Evolutionary conservation across 148 eudicot genomes (phyloP), one percentile per base, ranked within the genome.

Genomic region (Arbutus unedo): DNA sequence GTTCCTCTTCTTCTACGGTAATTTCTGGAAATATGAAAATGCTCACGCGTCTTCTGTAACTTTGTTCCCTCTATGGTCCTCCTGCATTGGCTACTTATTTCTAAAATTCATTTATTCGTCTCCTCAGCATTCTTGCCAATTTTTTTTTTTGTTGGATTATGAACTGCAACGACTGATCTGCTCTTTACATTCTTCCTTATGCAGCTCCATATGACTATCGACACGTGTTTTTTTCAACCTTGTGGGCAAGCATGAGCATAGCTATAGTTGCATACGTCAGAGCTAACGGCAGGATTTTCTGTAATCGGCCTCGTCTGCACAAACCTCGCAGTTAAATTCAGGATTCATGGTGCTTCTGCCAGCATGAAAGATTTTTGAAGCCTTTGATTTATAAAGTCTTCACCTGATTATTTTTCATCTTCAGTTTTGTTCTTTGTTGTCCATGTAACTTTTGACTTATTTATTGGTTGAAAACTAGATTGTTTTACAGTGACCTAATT

Each of bases 301-400:
- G 98, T 80, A 93, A 95, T 77, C 93, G 93, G 15, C 98, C 98
- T 70, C 93, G 93, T 72, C 92, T 95, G 72, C 91, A 87, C 59
- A 92, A 89, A 80, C 94, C 96, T 38, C 88, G 93, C 44, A 57
- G 82, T 80, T 91, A 88, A 88, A 89, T 71, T 75, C 49, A 3
- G 10, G 70, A 43, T 45, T 57, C 21, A 43, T 56, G 54, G 16
- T 48, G 70, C 49, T 25, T 25, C 59, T 19, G 23, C 9, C 44
- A 44, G 8, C 25, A 38, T 70, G 53, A 25, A 56, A 74, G 14
- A 54, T 81, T 72, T 5, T 4, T 49, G 25, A 18, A 56, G 50
- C 68, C 38, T 13, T 31, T 5, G 2, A 31, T 82, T 80, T 31
- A 31, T 31, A 1, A 31, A 31, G 38, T 31, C 54, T 68, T 6